Base-by-base conservation (phyloP, 2,329 filamentous ascomycete species). In the Exophiala bonariae region DNA sequence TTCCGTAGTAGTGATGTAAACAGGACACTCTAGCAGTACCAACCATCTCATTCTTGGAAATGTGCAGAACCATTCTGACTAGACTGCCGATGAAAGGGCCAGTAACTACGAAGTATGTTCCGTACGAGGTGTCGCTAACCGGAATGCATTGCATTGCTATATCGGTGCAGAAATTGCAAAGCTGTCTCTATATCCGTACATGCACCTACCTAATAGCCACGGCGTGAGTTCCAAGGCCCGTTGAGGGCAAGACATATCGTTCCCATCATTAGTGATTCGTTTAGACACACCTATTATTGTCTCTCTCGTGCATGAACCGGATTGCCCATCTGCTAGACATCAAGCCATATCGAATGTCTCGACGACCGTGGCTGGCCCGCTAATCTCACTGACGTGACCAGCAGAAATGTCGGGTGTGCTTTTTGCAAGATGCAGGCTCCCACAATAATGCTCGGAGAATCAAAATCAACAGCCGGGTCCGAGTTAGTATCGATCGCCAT, bases 331-430 rank as follows among this genome's bases (percentile, higher is more conserved):
- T 14, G n/a, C 32, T 34, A 5, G 32, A 14, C 32, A 18, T 5
- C 32, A 14, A 18, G 13, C 13, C 5, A 18, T 18, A 18, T 9
- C 30, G 11, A 17, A 26, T 33, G 23, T 18, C 10, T 18, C 28
- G n/a, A 11, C n/a, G 33, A 47, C 39, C 26, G 37, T 41, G 44
- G 44, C 45, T 48, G 39, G 23, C 38, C 45, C 45, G 40, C 46
- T 40, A 49, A 49, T 49, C 40, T 49, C 34, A 26, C 28, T 49
- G 46, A 49, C 46, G 46, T 49, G 46, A 49, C 33, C 39, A 36
- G 9, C 22, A 19, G 37, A 34, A 30, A n/a, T 31, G 18, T 36
- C 23, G 14, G 18, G n/a, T n/a, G n/a, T n/a, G n/a, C n/a, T n/a
- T n/a, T n/a, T n/a, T n/a, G n/a, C n/a, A n/a, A n/a, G n/a, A n/a